Evolutionary conservation across 164 flowering plant species (phyloP).

Genomic region (Buxus sempervirens): DNA sequence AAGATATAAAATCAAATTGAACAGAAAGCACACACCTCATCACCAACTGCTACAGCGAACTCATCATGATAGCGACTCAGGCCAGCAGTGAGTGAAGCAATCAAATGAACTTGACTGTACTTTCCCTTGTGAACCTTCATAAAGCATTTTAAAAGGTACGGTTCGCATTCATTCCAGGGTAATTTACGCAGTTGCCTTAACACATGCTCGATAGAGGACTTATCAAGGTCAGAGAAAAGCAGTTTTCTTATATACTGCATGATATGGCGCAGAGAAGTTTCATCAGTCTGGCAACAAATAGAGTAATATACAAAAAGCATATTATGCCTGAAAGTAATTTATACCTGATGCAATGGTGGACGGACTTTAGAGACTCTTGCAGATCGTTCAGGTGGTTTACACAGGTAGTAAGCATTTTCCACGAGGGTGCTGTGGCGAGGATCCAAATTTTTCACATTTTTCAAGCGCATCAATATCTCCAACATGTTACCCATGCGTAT

Average conservation of each 20-base stretch:
- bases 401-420: conserved; percentile 97
- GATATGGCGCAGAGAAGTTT: conserved; percentile 3
- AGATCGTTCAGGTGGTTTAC: conserved; percentile 98
- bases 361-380: conserved; percentile 90
- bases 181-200: conserved; percentile 93
- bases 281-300: neutral
- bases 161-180: conserved; percentile 94
- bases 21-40: conserved; percentile 61
- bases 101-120: conserved; percentile 90
- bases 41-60: conserved; percentile 94
- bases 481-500: conserved; percentile 94
- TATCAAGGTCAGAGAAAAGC: conserved; percentile 90
- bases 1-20: neutral
- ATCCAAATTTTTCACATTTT: conserved; percentile 97
- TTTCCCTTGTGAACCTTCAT: conserved; percentile 96
- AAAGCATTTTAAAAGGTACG: conserved; percentile 83
- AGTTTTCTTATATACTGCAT: conserved; percentile 89
- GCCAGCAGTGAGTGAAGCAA: conserved; percentile 95
- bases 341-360: conserved; percentile 94
- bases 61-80: conserved; percentile 97
- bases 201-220: conserved; percentile 88
- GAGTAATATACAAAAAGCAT: conserved; percentile 1
- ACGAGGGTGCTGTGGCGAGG: conserved; percentile 96
- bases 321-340: neutral
- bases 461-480: conserved; percentile 96